A percentile compares a stretch with the other conserved stretches of the same genome.
phyloP scores from a whole-genome alignment of 1,139 yeast species.

The Debaryomyces fabryi region DNA sequence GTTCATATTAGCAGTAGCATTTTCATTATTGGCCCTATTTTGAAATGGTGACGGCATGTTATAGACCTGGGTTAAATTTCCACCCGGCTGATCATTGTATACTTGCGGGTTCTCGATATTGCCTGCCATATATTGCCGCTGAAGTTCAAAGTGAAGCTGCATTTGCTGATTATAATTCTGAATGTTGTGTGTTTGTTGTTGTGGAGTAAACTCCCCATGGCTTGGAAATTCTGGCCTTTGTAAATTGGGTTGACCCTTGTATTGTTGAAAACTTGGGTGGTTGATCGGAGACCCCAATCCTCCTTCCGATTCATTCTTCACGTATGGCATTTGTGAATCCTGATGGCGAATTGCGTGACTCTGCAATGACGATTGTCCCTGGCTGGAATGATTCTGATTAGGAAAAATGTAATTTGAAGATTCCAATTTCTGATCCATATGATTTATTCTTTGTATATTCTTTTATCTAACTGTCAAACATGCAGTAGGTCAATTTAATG shows the following conservation, averaged over 20 bases:
- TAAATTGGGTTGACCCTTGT: constrained; percentile 4
- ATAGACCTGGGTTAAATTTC: constrained; percentile 1
- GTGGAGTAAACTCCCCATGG: background rate
- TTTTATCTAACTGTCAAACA: background rate
- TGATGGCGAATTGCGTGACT: background rate
- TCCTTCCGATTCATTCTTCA: constrained; percentile 11
- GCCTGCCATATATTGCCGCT: constrained; percentile 9
- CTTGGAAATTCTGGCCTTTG: constrained; percentile 3
- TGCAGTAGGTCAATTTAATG: constrained; percentile 2
- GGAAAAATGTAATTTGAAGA: constrained; percentile 9
- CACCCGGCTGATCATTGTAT: background rate
- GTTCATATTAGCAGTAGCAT: background rate
- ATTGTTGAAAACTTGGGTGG: constrained; percentile 12
- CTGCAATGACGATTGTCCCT: constrained; percentile 1
- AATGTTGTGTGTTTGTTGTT: constrained; percentile 1
- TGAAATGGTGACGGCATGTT: constrained; percentile 2
- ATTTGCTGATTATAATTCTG: constrained; percentile 4
- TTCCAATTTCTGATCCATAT: constrained; percentile 13
- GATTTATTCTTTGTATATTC: background rate
- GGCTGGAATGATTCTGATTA: constrained; percentile 2
- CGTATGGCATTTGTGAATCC: constrained; percentile 8
- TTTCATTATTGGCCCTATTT: background rate
- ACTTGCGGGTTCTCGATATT: background rate
- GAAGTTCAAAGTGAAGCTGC: constrained; percentile 7
- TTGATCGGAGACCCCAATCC: constrained; percentile 15